phyloP scores from a whole-genome alignment of 768 basidiomycete species.

The Mycena venus region DNA sequence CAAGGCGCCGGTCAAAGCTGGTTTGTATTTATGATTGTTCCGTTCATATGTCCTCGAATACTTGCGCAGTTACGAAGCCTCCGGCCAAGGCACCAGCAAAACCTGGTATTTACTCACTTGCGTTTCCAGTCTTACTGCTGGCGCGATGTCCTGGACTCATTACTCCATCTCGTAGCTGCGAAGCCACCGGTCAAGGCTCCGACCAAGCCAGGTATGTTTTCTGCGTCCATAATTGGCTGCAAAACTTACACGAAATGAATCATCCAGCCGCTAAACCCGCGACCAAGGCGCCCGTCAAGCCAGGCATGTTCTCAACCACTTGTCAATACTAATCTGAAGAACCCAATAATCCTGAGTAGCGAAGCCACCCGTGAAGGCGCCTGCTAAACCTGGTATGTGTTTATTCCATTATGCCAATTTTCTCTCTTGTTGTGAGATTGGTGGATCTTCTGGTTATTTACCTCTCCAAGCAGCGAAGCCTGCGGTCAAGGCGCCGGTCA shows the following conservation, averaged over 20 bases:
- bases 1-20: neutral
- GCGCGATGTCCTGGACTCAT: neutral
- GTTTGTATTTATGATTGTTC: neutral
- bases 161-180: neutral
- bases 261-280: no score
- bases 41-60: neutral
- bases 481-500: no score
- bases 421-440: neutral
- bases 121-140: no score
- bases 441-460: neutral
- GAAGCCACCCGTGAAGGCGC: neutral
- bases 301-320: neutral
- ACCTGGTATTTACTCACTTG: constrained; percentile 4
- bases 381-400: neutral
- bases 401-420: no score
- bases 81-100: neutral
- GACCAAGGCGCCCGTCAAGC: no score
- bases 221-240: no score
- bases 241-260: no score
- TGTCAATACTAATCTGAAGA: no score
- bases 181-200: no score
- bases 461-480: no score
- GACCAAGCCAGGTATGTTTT: no score
- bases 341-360: no score
- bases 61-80: neutral